Evolutionary conservation across 768 basidiomycete species (phyloP).

Genomic region (Xerocomellus chrysenteron): DNA sequence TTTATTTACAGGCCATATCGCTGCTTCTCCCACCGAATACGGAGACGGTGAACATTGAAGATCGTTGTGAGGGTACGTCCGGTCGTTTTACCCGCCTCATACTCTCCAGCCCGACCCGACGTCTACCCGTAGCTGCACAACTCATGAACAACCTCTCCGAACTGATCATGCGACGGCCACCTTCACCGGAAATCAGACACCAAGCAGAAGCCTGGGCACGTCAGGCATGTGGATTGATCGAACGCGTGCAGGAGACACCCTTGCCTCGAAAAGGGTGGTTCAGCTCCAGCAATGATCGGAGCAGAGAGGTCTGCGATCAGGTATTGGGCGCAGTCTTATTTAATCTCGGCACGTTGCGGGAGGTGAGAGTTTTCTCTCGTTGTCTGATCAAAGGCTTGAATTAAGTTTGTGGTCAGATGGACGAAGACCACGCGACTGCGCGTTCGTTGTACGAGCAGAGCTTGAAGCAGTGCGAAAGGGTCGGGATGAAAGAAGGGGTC

Average conservation of each 20-base stretch:
- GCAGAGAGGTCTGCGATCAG: conserved; percentile 47
- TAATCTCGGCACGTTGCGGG: conserved; percentile 57
- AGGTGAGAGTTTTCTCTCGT: conserved; percentile 25
- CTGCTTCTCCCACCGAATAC: conserved; percentile 49
- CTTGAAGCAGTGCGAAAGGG: conserved; percentile 29
- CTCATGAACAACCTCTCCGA: conserved; percentile 51
- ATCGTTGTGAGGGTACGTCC: conserved; percentile 59
- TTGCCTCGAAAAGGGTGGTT: conserved; percentile 22
- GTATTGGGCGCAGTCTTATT: conserved; percentile 58
- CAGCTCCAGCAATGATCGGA: conserved; percentile 20
- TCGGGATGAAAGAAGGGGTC: conserved; percentile 36
- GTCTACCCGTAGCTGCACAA: conserved; percentile 38
- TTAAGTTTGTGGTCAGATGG: conserved; percentile 30
- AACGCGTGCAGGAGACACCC: conserved; percentile 23
- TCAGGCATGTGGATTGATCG: conserved; percentile 42
- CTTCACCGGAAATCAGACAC: conserved; percentile 36
- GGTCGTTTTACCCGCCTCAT: not conserved
- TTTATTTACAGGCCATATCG: conserved; percentile 66
- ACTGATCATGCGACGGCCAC: conserved; percentile 37
- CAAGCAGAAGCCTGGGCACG: conserved; percentile 63
- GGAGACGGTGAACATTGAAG: conserved; percentile 38
- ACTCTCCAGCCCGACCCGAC: not conserved
- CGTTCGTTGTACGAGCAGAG: conserved; percentile 33
- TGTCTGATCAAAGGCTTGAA: not conserved
- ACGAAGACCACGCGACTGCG: conserved; percentile 29